phyloP scores from a whole-genome alignment of 164 flowering plant genomes.

The Vitis amurensis region DNA sequence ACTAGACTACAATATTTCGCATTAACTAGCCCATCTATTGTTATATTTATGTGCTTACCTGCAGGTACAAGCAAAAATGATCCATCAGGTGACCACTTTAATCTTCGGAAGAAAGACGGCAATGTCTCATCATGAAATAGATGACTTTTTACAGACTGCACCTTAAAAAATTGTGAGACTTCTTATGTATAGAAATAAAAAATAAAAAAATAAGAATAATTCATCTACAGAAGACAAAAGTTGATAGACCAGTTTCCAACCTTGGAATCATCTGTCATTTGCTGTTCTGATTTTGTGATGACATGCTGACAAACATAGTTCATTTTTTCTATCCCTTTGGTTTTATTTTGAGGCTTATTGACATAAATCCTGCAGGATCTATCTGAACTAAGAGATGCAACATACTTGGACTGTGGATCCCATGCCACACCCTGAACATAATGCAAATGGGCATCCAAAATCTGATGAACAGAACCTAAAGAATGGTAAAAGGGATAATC shows the following conservation, averaged over 20 bases:
- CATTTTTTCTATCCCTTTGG: conserved; percentile 63
- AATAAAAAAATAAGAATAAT: background rate
- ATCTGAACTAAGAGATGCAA: conserved; percentile 94
- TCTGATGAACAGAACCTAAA: conserved; percentile 91
- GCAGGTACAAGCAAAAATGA: conserved; percentile 93
- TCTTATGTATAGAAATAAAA: conserved; percentile 3
- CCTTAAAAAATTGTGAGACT: conserved; percentile 9
- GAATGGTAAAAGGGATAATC: conserved; percentile 2
- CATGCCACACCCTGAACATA: conserved; percentile 99
- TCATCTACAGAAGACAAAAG: background rate
- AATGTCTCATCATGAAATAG: conserved; percentile 97
- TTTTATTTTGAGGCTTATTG: conserved; percentile 67
- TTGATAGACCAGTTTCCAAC: conserved; percentile 27
- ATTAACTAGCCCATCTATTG: no score
- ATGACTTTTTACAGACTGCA: conserved; percentile 55
- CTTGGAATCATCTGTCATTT: conserved; percentile 62
- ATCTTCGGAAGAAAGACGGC: conserved; percentile 96
- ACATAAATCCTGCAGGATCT: conserved; percentile 81
- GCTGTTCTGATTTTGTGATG: conserved; percentile 64
- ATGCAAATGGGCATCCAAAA: conserved; percentile 85
- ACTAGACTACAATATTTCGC: background rate
- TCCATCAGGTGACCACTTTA: conserved; percentile 99
- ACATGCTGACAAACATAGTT: conserved; percentile 81
- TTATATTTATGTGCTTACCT: conserved; percentile 45
- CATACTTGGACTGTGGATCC: conserved; percentile 85